Evolutionary conservation across 169 alveolate species (phyloP), one percentile per base, ranked within the genome.

Genomic region (Plasmodium gallinaceum): DNA sequence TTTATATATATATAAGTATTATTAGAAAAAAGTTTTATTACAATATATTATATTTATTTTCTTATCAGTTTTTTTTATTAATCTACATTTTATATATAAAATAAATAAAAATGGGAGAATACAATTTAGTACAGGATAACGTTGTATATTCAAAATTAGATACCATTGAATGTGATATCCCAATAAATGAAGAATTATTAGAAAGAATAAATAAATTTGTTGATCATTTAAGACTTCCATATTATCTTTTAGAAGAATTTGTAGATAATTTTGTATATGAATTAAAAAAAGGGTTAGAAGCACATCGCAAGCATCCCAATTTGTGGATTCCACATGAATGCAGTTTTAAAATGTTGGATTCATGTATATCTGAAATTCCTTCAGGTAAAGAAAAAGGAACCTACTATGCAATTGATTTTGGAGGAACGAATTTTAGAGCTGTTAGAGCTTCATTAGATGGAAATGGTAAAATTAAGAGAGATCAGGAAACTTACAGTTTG

Each of bases 401-500:
- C 12, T 96, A 91, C 87, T 96, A 96, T 74, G 98, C 98, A 16
- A 87, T 96, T 14, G 98, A 96, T 74, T 96, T 96, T 75, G 98
- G 98, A 14, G 98, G 98, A 5, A 93, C 98, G 8, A 96, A 95
- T 64, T 91, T 95, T 43, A 45, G 98, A 32, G 95, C 97, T 18
- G 98, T 96, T 7, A 86, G 98, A 52, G 93, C 95, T 48, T 87
- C 92, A 14, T 75, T 96, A 57, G 80, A 74, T 37, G 98, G 98
- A 12, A 73, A 88, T 72, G 97, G 96, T n/a, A 88, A 88, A 61
- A 93, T 94, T 75, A 93, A 94, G 62, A 93, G 96, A 72, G 88
- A 68, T 52, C 96, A 94, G 58, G 92, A 94, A 26, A 83, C 93
- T 12, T 90, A 88, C 65, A 90, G 93, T 58, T 87, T 93, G 62